Conservation (phyloP, 2,329 filamentous ascomycete genomes). For the Cordyceps cateniannulata region DNA sequence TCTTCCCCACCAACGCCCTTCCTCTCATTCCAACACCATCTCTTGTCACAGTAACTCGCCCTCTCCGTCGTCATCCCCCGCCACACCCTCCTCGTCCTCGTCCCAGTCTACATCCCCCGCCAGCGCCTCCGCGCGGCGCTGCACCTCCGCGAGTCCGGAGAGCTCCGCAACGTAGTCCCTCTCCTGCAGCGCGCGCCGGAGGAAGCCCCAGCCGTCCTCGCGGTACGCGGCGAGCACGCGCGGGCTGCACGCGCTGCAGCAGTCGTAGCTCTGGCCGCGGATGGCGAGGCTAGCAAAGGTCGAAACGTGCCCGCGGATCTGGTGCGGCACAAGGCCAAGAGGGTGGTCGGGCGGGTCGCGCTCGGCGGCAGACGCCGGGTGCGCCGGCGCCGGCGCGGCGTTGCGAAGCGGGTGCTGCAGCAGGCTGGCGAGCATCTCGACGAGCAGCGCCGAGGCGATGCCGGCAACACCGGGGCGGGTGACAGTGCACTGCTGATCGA, state of each 20-base stretch:
- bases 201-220: constrained; percentile 66
- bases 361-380: constrained; percentile 32
- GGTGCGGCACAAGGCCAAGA: constrained; percentile 68
- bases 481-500: constrained; percentile 97
- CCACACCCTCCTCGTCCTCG: constrained; percentile 46
- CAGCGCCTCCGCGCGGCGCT: constrained; percentile 48
- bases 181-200: constrained; percentile 66
- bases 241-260: constrained; percentile 73
- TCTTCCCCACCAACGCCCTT: neutral
- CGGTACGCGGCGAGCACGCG: constrained; percentile 63
- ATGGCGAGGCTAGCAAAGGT: constrained; percentile 70
- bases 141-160: constrained; percentile 67
- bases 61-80: constrained; percentile 38
- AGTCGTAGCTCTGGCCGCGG: constrained; percentile 68
- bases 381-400: constrained; percentile 50
- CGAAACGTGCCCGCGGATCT: constrained; percentile 70
- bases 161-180: constrained; percentile 74
- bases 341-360: constrained; percentile 53
- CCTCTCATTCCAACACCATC: neutral
- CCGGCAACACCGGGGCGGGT: constrained; percentile 88
- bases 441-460: constrained; percentile 83
- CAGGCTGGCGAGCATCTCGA: constrained; percentile 82
- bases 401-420: constrained; percentile 77
- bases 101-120: constrained; percentile 54
- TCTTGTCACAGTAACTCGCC: constrained; percentile 41